Conservation (phyloP, 495 filamentous ascomycete genomes). For the Rusavskia elegans region DNA sequence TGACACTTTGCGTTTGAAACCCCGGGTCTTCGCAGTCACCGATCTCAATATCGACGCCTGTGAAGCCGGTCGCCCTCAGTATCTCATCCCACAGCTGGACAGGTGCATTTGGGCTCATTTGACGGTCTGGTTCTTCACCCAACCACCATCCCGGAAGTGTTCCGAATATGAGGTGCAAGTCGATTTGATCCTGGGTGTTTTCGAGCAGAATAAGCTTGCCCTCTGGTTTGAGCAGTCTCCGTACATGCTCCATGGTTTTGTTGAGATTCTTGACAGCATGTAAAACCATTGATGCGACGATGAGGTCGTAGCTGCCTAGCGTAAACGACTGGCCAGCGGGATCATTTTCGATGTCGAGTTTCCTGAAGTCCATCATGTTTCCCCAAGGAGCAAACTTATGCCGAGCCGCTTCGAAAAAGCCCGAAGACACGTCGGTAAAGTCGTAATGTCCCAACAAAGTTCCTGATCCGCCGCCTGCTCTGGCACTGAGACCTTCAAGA, state of each 20-base stretch:
- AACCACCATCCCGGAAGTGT: background rate
- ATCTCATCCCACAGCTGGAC: background rate
- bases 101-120: background rate
- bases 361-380: background rate
- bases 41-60: background rate
- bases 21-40: background rate
- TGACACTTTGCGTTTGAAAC: background rate
- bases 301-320: slow-evolving; percentile 7
- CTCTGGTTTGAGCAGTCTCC: slow-evolving; percentile 6
- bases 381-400: too few relatives aligned
- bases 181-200: too few relatives aligned
- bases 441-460: too few relatives aligned
- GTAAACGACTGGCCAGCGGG: slow-evolving; percentile 7
- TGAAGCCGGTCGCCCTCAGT: background rate
- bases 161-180: background rate
- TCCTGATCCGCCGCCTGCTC: too few relatives aligned
- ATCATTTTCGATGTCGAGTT: slow-evolving; percentile 1
- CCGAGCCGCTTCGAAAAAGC: too few relatives aligned
- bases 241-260: slow-evolving; percentile 4
- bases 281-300: slow-evolving; percentile 7
- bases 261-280: slow-evolving; percentile 16
- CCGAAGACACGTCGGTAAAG: too few relatives aligned
- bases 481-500: too few relatives aligned
- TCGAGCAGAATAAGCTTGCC: too few relatives aligned
- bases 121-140: background rate